Base-by-base conservation (phyloP, 257 asterid species). In the Solanum piurae region DNA sequence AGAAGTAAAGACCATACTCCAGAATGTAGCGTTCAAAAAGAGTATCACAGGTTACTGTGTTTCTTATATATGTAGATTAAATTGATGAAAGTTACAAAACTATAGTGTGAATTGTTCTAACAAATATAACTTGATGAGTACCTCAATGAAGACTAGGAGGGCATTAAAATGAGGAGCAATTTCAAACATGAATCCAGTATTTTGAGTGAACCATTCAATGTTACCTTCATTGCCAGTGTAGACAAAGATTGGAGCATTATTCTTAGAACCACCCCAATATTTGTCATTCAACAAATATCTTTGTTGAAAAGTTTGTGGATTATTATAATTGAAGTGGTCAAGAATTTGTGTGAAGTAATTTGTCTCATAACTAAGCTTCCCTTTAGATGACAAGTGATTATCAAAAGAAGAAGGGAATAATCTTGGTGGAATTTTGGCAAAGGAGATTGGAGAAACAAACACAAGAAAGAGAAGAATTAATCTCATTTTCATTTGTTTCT, bases 161-260 rank as follows among this genome's bases (percentile, higher is more conserved):
- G 99, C 98, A 71, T 89, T 88, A 85, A 96, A 96, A 83, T 31
- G 89, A 9, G 98, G 98, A 0, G 98, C 98, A 6, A 46, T 89
- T 2, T 96, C 95, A 86, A 95, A 95, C 99, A 96, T 91, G 95
- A 96, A 96, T 33, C 99, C 98, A 2, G 99, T 94, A 88, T 96
- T 96, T 69, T 95, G 98, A 27, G 98, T 91, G 49, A 95, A 96
- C 99, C 98, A 96, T 87, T 96, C 99, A 84, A 95, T 92, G 77
- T 94, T 93, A 29, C 98, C 99, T 92, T 96, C 99, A 83, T 95
- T 95, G 7, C 99, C 99, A 2, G 98, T 96, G 91, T 95, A 95
- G 58, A 96, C 96, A 87, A 96, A 96, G 93, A 96, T 95, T 0
- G 99, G 99, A 13, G 95, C 92, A 60, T 90, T 94, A 38, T 31